Conservation (phyloP, 129 eudicot genomes). For the Pittosporum tobira region DNA sequence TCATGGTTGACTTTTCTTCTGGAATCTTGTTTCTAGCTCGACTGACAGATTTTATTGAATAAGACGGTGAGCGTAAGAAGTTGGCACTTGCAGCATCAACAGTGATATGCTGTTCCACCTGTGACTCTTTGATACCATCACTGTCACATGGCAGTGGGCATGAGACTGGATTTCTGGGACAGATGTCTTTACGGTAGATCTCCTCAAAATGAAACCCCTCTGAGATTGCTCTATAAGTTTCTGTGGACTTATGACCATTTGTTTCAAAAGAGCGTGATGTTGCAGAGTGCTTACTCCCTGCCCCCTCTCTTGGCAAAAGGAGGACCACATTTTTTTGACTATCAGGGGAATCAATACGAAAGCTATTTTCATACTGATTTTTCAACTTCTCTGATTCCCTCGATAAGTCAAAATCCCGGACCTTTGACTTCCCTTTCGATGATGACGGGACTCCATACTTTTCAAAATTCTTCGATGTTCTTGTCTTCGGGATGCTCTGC, state of each 20-base stretch:
- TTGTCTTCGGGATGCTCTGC: constrained; percentile 14
- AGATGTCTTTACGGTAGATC: background rate
- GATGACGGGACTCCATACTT: constrained; percentile 12
- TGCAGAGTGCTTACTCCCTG: constrained; percentile 1
- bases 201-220: constrained; percentile 8
- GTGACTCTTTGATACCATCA: background rate
- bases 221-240: constrained; percentile 7
- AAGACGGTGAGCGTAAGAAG: constrained; percentile 3
- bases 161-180: constrained; percentile 5
- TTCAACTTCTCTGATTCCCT: constrained; percentile 23
- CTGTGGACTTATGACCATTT: constrained; percentile 8
- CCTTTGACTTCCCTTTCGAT: constrained; percentile 38
- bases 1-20: background rate
- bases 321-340: constrained; percentile 17
- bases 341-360: constrained; percentile 5
- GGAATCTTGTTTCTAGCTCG: background rate
- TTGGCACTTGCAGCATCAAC: background rate
- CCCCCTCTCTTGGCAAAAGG: constrained; percentile 21
- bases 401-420: constrained; percentile 24
- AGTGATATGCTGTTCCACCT: background rate
- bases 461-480: constrained; percentile 11
- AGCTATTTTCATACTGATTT: constrained; percentile 8
- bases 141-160: background rate
- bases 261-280: background rate
- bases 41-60: background rate